These are phyloP conservation scores for Byssothecium circinans DNA, from an alignment of 2,329 filamentous ascomycete genomes.

Conservation along the genomic window DNA sequence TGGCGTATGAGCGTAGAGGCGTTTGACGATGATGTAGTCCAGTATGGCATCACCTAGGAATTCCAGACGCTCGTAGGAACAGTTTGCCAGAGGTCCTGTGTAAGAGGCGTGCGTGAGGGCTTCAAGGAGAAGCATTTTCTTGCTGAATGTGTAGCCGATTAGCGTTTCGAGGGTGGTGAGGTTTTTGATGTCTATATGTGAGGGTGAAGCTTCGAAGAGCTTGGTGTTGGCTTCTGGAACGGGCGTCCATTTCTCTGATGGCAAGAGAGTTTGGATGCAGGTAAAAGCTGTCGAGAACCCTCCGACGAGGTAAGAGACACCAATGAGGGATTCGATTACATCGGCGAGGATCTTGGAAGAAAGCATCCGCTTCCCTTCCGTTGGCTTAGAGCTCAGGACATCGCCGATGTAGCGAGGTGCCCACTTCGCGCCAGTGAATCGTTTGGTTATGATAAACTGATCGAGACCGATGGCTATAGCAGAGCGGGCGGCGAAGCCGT, in stretches of 20 bases:
- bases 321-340: conserved; percentile 82
- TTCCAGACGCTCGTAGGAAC: conserved; percentile 74
- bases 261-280: conserved; percentile 65
- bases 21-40: conserved; percentile 71
- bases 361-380: conserved; percentile 45
- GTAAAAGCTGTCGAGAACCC: conserved; percentile 63
- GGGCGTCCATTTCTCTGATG: conserved; percentile 56
- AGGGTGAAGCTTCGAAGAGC: conserved; percentile 24
- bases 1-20: conserved; percentile 57
- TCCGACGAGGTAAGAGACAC: conserved; percentile 70
- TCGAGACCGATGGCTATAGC: conserved; percentile 67
- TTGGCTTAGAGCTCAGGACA: conserved; percentile 25
- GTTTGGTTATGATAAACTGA: conserved; percentile 68
- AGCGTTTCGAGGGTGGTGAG: conserved; percentile 60
- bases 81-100: conserved; percentile 44
- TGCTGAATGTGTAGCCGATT: conserved; percentile 71
- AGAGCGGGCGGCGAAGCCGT: conserved; percentile 69
- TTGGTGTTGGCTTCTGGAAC: conserved; percentile 28
- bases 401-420: conserved; percentile 61
- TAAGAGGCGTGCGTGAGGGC: conserved; percentile 77
- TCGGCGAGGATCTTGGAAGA: conserved; percentile 84
- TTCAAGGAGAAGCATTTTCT: conserved; percentile 69
- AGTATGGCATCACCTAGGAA: conserved; percentile 86
- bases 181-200: conserved; percentile 11
- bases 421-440: conserved; percentile 75